phyloP scores from a whole-genome alignment of 768 basidiomycete species.

The Sporobolomyces phaffii region DNA sequence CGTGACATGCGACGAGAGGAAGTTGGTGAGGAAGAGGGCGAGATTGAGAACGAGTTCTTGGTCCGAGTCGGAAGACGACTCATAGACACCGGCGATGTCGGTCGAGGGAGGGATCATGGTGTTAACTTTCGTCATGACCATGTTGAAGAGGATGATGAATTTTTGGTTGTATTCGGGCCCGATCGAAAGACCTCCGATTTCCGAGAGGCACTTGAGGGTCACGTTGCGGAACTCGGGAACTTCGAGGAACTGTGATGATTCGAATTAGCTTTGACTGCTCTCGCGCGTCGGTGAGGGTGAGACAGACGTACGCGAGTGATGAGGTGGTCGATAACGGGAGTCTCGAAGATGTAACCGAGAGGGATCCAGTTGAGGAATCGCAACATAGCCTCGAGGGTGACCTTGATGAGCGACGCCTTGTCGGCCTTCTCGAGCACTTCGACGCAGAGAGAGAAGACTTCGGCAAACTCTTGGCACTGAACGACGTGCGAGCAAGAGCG shows the following conservation, averaged over 20 bases:
- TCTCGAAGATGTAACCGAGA: constrained; percentile 96
- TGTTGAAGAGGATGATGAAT: constrained; percentile 89
- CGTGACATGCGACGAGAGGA: constrained; percentile 84
- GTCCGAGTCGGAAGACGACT: constrained; percentile 78
- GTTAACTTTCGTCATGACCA: constrained; percentile 51
- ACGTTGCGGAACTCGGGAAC: constrained; percentile 94
- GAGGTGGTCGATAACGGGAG: constrained; percentile 88
- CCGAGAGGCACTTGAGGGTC: constrained; percentile 90
- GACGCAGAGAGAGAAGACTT: constrained; percentile 94
- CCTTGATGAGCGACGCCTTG: constrained; percentile 87
- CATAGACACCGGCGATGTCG: constrained; percentile 84
- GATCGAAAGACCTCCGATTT: constrained; percentile 89
- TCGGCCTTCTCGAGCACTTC: constrained; percentile 96
- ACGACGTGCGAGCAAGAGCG: no score
- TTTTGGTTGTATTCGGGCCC: constrained; percentile 96
- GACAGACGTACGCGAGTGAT: constrained; percentile 63
- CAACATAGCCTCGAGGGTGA: constrained; percentile 87
- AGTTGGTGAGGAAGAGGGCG: constrained; percentile 94
- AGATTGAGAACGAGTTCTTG: constrained; percentile 97
- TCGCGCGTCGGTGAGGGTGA: background rate
- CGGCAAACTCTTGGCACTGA: constrained; percentile 52
- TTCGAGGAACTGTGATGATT: constrained; percentile 90
- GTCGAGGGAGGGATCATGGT: constrained; percentile 94
- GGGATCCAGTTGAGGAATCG: constrained; percentile 99
- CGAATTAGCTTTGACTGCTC: background rate